Evolutionary conservation across 352 stramenopile species (phyloP).

Genomic region (Globisporangium spiculum): DNA sequence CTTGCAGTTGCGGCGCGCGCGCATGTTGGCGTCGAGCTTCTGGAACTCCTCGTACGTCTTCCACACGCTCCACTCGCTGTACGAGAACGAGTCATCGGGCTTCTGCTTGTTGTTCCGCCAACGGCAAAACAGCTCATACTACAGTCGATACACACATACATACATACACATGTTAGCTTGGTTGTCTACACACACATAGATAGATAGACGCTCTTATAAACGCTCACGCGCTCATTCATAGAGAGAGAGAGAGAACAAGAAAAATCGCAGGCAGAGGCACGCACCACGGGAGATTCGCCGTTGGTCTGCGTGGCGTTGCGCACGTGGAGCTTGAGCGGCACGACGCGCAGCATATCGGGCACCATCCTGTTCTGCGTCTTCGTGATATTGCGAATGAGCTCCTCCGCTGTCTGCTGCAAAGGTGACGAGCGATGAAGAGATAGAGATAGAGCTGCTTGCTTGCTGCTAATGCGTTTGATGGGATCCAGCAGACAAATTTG

Average conservation of each 20-base stretch:
- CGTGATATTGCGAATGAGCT: neutral
- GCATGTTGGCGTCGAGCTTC: slow-evolving; percentile 63
- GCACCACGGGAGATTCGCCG: slow-evolving; percentile 49
- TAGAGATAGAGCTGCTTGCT: neutral
- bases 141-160: neutral
- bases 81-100: slow-evolving; percentile 30
- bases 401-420: neutral
- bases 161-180: neutral
- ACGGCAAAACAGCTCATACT: slow-evolving; percentile 62
- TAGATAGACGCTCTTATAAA: no score
- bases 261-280: neutral
- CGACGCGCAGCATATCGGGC: slow-evolving; percentile 22
- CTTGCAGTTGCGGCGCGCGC: slow-evolving; percentile 32
- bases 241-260: neutral
- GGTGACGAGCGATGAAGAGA: neutral
- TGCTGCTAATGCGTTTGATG: slow-evolving; percentile 5
- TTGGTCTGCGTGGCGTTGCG: slow-evolving; percentile 56
- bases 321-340: slow-evolving; percentile 59
- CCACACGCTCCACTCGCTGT: slow-evolving; percentile 73
- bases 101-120: slow-evolving; percentile 40
- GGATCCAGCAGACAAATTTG: slow-evolving; percentile 7
- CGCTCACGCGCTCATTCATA: neutral
- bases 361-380: slow-evolving; percentile 10
- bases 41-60: slow-evolving; percentile 83
- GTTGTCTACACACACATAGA: neutral